These are phyloP conservation scores for Sporobolomyces phaffii DNA, from an alignment of 768 basidiomycete species.

Conservation along the genomic window DNA sequence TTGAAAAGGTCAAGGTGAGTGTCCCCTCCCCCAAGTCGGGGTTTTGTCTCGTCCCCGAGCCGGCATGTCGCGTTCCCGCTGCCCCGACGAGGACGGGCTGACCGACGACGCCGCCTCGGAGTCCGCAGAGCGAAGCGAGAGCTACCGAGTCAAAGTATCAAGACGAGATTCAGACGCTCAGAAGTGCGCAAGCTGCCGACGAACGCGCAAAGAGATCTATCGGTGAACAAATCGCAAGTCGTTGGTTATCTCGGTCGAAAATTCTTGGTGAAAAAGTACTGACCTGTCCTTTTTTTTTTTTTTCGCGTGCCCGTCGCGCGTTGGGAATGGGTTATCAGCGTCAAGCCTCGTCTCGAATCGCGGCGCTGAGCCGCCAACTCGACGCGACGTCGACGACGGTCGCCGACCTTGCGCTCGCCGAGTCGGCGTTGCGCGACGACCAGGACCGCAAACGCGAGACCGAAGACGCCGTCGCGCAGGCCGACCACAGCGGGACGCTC, in stretches of 20 bases:
- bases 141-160: constrained; percentile 53
- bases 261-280: not conserved
- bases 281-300: not conserved
- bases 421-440: constrained; percentile 52
- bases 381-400: constrained; percentile 46
- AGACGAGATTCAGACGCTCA: constrained; percentile 56
- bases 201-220: constrained; percentile 43
- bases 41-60: too few species aligned
- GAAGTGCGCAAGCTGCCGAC: constrained; percentile 52
- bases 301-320: too few species aligned
- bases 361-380: constrained; percentile 43
- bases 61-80: not conserved
- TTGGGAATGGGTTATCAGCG: not conserved
- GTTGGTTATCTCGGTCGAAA: too few species aligned
- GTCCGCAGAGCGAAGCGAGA: constrained; percentile 43
- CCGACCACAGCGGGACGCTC: constrained; percentile 26
- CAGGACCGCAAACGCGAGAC: constrained; percentile 23
- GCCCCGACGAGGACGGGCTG: not conserved
- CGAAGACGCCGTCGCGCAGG: constrained; percentile 18
- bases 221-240: constrained; percentile 46
- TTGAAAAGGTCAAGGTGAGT: constrained; percentile 39
- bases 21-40: not conserved
- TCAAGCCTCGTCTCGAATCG: constrained; percentile 36
- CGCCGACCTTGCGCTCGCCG: constrained; percentile 49
- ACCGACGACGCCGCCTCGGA: not conserved